Base-by-base conservation (phyloP, 371 early-diverging fungal species). In the Actinomortierella ambigua region DNA sequence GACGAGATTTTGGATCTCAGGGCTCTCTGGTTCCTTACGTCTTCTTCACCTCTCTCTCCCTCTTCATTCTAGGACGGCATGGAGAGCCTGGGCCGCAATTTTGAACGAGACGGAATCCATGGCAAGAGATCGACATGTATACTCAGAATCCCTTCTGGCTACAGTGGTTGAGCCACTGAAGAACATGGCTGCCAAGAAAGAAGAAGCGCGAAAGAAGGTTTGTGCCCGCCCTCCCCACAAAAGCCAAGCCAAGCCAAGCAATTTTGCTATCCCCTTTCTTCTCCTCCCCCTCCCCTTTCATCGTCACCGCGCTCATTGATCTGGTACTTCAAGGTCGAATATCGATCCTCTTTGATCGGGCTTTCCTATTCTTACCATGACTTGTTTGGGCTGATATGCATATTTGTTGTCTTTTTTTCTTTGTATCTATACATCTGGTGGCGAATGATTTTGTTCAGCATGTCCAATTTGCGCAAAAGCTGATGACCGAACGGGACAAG, bases 121-220 rank as follows among this genome's bases (percentile, higher is more conserved):
- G 14, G 84, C 91, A 13, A 79, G 81, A 55, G 82, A 80, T n/a
- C 83, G 90, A 49, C 52, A 76, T 24, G 56, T 64, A 4, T 77
- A 86, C 3, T 79, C 86, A n/a, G 93, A 93, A 6, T 65, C 81
- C 7, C 48, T 93, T 27, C 78, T 79, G 41, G 60, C 61, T 11
- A 56, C 57, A 22, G 70, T 92, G 0, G 67, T 81, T 3, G 92
- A 93, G 18, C 69, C 78, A 11, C 61, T 91, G 15, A 91, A 90
- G 67, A 56, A 65, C 2, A 56, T 87, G 1, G 75, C 78, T 14
- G 41, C 61, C 6, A 80, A 87, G 69, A 87, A 89, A 55, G 93
- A 94, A 43, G 91, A 93, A 26, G 75, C 88, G 3, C 68, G 89
- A 29, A 93, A 90, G 65, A 92, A 90, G 85, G 93, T 90, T 75